These are phyloP conservation scores for Macrotyloma uniflorum DNA, from an alignment of 306 rosid species.

Conservation along the genomic window DNA sequence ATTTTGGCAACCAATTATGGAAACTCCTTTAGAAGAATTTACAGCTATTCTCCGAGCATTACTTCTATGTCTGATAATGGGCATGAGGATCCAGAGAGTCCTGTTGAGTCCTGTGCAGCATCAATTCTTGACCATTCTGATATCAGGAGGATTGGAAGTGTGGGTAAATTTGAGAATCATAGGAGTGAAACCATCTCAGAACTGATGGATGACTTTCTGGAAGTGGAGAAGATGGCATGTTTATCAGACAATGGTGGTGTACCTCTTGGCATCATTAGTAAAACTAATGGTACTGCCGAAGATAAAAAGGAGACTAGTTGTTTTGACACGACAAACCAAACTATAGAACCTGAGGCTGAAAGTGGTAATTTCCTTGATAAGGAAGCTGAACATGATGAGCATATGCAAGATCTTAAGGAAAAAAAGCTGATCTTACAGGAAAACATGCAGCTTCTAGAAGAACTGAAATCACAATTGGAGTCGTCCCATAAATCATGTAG, in stretches of 20 bases:
- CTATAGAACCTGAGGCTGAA: not conserved
- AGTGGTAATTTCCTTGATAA: constrained; percentile 29
- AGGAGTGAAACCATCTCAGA: constrained; percentile 61
- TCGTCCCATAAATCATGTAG: constrained; percentile 66
- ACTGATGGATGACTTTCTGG: constrained; percentile 93
- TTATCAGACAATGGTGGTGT: constrained; percentile 58
- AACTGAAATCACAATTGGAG: constrained; percentile 63
- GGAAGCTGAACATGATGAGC: constrained; percentile 52
- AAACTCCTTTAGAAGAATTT: constrained; percentile 57
- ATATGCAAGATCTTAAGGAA: constrained; percentile 58
- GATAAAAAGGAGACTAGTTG: constrained; percentile 1
- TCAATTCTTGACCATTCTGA: constrained; percentile 59
- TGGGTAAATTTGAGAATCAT: constrained; percentile 52
- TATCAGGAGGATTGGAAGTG: constrained; percentile 48
- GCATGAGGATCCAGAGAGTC: constrained; percentile 70
- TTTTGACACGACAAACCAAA: not conserved
- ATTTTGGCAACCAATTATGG: constrained; percentile 47
- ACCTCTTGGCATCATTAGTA: constrained; percentile 25
- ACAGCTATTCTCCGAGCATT: constrained; percentile 68
- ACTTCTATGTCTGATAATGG: constrained; percentile 78
- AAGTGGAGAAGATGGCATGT: constrained; percentile 91
- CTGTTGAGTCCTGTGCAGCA: constrained; percentile 62
- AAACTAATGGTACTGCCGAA: not conserved
- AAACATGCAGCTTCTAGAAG: constrained; percentile 71
- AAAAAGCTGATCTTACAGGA: constrained; percentile 53